Percentiles rank a stretch among this genome's conserved stretches.
Evolutionary conservation across 2,329 filamentous ascomycete genomes (phyloP).

Genomic region (Verticillium albo-atrum): DNA sequence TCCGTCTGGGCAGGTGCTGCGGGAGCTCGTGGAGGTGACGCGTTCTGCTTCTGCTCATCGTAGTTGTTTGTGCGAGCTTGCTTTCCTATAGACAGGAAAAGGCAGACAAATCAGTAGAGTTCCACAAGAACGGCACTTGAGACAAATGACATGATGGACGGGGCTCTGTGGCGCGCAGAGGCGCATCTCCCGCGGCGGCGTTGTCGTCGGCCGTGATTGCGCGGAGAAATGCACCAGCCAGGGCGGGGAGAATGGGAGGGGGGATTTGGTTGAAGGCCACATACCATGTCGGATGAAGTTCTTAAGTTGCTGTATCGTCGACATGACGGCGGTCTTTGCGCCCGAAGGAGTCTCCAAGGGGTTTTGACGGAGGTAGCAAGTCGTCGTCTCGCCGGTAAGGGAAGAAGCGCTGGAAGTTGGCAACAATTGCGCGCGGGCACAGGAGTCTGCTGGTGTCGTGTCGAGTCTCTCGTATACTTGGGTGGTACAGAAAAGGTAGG

Average conservation of each 20-base stretch:
- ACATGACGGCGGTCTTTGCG: slow-evolving; percentile 39
- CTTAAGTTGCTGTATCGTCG: slow-evolving; percentile 89
- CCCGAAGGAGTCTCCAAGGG: background rate
- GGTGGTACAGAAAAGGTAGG: background rate
- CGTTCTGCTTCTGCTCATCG: slow-evolving; percentile 53
- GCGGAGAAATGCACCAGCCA: background rate
- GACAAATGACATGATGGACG: background rate
- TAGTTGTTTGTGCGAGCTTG: slow-evolving; percentile 69
- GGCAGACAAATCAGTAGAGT: slow-evolving; percentile 12
- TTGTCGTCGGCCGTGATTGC: background rate
- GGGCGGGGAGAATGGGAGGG: background rate
- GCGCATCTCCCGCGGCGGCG: background rate
- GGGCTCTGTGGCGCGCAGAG: background rate
- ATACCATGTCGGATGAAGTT: slow-evolving; percentile 93
- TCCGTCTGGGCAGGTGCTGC: background rate
- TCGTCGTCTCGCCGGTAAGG: background rate
- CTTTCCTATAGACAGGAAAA: slow-evolving; percentile 55
- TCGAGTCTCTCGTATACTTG: background rate
- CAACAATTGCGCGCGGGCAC: no score
- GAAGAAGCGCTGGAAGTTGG: no score
- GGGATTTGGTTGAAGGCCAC: slow-evolving; percentile 15
- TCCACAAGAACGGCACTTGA: background rate
- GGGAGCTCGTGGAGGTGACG: slow-evolving; percentile 37
- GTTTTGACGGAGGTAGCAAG: background rate
- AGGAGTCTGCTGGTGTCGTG: no score